Conservation (phyloP, 805 yeast genomes). For the Candida boleticola region DNA sequence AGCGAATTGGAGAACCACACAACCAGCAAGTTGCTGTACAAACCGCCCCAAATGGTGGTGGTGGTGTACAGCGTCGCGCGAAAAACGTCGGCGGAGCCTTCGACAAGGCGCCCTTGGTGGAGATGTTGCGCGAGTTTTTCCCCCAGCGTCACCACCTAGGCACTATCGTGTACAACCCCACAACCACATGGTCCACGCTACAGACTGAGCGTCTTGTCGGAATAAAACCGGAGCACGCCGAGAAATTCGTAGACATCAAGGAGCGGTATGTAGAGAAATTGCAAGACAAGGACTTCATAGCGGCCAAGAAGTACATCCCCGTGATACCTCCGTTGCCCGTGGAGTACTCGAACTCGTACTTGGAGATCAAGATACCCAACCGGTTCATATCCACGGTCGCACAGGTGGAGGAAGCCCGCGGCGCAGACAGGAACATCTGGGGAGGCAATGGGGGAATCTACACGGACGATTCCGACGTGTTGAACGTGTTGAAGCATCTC, state of each 20-base stretch:
- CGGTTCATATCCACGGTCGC: conserved; percentile 34
- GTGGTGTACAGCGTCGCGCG: too few relatives aligned
- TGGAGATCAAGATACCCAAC: conserved; percentile 58
- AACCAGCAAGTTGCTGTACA: background rate
- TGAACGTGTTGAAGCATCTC: conserved; percentile 70
- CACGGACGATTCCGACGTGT: conserved; percentile 89
- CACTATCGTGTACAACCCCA: conserved; percentile 54
- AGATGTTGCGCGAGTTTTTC: conserved; percentile 23
- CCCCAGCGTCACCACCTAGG: conserved; percentile 46
- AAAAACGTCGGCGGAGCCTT: conserved; percentile 4
- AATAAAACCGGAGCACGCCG: conserved; percentile 28
- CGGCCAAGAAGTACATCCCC: conserved; percentile 30
- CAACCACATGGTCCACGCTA: conserved; percentile 47
- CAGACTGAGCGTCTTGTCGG: conserved; percentile 31
- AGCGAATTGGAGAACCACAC: background rate
- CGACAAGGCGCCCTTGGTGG: conserved; percentile 18
- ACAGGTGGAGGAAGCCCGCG: background rate
- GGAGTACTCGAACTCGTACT: conserved; percentile 37
- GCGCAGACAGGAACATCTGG: conserved; percentile 53
- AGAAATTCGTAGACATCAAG: conserved; percentile 27
- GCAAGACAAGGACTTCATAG: conserved; percentile 19
- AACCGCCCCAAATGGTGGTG: too few relatives aligned
- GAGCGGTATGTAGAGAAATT: conserved; percentile 23
- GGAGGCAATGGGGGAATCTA: conserved; percentile 79
- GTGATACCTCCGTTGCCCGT: conserved; percentile 35